Conservation (phyloP, 768 basidiomycete species). For the Lactarius pseudohatsudake region DNA sequence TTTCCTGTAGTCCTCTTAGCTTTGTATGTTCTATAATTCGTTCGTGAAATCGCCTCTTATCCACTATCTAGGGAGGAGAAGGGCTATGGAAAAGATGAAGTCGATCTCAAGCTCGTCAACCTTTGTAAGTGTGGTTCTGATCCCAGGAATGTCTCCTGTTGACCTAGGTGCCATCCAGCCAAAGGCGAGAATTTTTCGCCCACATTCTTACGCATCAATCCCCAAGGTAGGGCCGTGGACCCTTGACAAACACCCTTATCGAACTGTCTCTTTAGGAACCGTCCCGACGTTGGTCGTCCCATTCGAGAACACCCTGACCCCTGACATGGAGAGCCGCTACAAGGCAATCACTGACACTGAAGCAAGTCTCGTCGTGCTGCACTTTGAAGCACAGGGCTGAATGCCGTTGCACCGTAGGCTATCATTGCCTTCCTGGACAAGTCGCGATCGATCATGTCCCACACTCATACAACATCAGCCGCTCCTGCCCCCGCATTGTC, state of each 20-base stretch:
- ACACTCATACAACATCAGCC: constrained; percentile 64
- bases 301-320: constrained; percentile 63
- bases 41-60: background rate
- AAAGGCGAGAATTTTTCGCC: constrained; percentile 80
- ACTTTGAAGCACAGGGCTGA: constrained; percentile 8
- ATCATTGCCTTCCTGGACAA: constrained; percentile 83
- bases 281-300: constrained; percentile 88
- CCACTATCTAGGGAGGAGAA: constrained; percentile 57
- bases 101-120: constrained; percentile 69
- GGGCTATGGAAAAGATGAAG: constrained; percentile 77
- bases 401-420: constrained; percentile 42
- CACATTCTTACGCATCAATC: constrained; percentile 74
- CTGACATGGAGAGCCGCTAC: constrained; percentile 75
- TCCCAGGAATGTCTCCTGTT: constrained; percentile 1
- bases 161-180: constrained; percentile 39
- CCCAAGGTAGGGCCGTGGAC: constrained; percentile 52
- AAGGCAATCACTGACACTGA: constrained; percentile 76
- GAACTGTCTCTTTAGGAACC: constrained; percentile 50
- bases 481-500: constrained; percentile 75
- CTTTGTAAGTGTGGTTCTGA: constrained; percentile 42
- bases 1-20: constrained; percentile 23
- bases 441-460: constrained; percentile 68
- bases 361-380: constrained; percentile 40
- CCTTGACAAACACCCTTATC: background rate
- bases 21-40: constrained; percentile 22